Conservation (phyloP, 352 stramenopile genomes). For the Phytophthora multivora region DNA sequence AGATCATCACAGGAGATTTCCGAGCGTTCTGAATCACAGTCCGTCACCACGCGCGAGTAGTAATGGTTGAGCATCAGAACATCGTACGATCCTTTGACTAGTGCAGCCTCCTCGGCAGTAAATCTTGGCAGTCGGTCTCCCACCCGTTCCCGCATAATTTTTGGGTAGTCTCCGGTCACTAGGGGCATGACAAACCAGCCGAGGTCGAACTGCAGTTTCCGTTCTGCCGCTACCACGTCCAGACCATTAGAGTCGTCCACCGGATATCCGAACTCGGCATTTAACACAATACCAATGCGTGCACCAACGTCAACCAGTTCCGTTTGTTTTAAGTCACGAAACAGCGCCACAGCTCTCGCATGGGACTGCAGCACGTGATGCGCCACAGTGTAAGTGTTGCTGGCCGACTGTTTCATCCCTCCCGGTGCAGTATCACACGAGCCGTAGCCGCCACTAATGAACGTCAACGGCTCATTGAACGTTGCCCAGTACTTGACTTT, state of each 20-base stretch:
- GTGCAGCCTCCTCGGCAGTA: slow-evolving; percentile 65
- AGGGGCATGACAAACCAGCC: slow-evolving; percentile 94
- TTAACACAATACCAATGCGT: slow-evolving; percentile 93
- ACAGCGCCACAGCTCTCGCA: slow-evolving; percentile 82
- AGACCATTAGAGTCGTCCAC: slow-evolving; percentile 57
- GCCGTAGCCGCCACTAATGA: slow-evolving; percentile 88
- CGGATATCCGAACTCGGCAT: slow-evolving; percentile 77
- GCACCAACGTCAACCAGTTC: slow-evolving; percentile 44
- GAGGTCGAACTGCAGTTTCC: slow-evolving; percentile 90
- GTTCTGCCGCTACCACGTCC: slow-evolving; percentile 69
- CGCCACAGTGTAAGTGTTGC: slow-evolving; percentile 57
- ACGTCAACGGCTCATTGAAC: slow-evolving; percentile 94
- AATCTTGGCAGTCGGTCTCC: slow-evolving; percentile 88
- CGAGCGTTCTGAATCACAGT: slow-evolving; percentile 47
- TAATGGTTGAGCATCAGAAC: slow-evolving; percentile 97
- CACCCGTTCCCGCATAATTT: slow-evolving; percentile 85
- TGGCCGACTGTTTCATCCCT: slow-evolving; percentile 35
- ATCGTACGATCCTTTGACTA: slow-evolving; percentile 89
- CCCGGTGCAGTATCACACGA: slow-evolving; percentile 54
- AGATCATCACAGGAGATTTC: slow-evolving; percentile 39
- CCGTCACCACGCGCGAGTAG: slow-evolving; percentile 50
- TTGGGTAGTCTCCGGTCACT: slow-evolving; percentile 91
- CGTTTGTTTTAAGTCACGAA: slow-evolving; percentile 72
- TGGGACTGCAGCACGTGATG: slow-evolving; percentile 94
- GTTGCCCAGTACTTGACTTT: slow-evolving; percentile 95